Conservation (phyloP, 495 filamentous ascomycete genomes). For the Podospora fimiseda region DNA sequence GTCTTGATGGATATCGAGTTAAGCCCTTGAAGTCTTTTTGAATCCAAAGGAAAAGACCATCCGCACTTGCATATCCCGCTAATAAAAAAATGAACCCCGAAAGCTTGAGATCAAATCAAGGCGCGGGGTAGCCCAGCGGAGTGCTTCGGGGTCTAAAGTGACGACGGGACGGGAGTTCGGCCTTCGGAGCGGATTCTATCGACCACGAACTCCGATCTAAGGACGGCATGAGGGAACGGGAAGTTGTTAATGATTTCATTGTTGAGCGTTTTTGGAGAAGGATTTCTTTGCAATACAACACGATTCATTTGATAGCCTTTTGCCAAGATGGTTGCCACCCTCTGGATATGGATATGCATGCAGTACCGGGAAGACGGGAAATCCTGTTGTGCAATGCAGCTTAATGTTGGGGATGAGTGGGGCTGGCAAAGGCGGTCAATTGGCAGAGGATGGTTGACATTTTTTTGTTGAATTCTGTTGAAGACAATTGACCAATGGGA, state of each 20-base stretch:
- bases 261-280: too few relatives aligned
- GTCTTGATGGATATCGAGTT: not conserved
- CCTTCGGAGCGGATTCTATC: too few relatives aligned
- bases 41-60: too few relatives aligned
- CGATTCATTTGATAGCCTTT: too few relatives aligned
- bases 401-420: slow-evolving; percentile 22
- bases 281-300: not conserved
- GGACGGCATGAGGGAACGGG: too few relatives aligned
- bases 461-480: slow-evolving; percentile 14
- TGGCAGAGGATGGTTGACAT: not conserved
- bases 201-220: too few relatives aligned
- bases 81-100: too few relatives aligned
- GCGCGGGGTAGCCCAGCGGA: not conserved
- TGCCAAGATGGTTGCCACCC: slow-evolving; percentile 10
- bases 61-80: too few relatives aligned
- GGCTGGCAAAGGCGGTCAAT: slow-evolving; percentile 1
- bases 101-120: too few relatives aligned
- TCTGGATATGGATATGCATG: not conserved
- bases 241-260: too few relatives aligned
- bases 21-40: too few relatives aligned
- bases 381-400: slow-evolving; percentile 14
- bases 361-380: slow-evolving; percentile 12
- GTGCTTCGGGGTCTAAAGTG: not conserved
- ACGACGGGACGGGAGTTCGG: too few relatives aligned
- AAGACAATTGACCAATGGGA: slow-evolving; percentile 14